Base-by-base conservation (phyloP, 257 asterid species). In the Lavandula angustifolia region DNA sequence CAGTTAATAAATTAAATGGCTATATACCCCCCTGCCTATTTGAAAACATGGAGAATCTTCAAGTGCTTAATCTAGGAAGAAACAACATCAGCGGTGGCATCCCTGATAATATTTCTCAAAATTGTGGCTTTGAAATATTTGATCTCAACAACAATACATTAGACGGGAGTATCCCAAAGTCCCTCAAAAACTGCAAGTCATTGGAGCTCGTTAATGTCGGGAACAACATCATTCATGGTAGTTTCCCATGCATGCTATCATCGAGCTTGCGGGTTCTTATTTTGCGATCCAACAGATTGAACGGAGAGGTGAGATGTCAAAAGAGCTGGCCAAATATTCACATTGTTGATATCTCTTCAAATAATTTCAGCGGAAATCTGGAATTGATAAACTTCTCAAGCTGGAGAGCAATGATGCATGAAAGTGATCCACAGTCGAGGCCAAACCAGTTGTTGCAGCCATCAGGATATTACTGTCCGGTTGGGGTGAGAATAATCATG, bases 401-500 rank as follows among this genome's bases (percentile, higher is more conserved):
- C 5, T 40, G 52, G 65, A 11, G 18, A 18, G 12, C 3, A 3
- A 55, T 55, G 62, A 13, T 3, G 62, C n/a, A n/a, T n/a, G n/a
- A n/a, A n/a, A n/a, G n/a, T n/a, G n/a, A n/a, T n/a, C n/a, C n/a
- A n/a, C n/a, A n/a, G n/a, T n/a, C n/a, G n/a, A n/a, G n/a, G n/a
- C n/a, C n/a, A n/a, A n/a, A n/a, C n/a, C n/a, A n/a, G n/a, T n/a
- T n/a, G n/a, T n/a, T n/a, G n/a, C n/a, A n/a, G n/a, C n/a, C n/a
- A n/a, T n/a, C n/a, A n/a, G n/a, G n/a, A n/a, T n/a, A n/a, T n/a
- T n/a, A n/a, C n/a, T n/a, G n/a, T n/a, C n/a, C n/a, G n/a, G n/a
- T n/a, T n/a, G n/a, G n/a, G n/a, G n/a, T 80, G 41, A 69, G 70
- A 3, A 17, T 82, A 11, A 61, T n/a, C 53, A 18, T 66, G 17